Percentiles rank a stretch among this genome's conserved stretches.
Conservation (phyloP, 331 rosid species). For the Quercus phellos region DNA sequence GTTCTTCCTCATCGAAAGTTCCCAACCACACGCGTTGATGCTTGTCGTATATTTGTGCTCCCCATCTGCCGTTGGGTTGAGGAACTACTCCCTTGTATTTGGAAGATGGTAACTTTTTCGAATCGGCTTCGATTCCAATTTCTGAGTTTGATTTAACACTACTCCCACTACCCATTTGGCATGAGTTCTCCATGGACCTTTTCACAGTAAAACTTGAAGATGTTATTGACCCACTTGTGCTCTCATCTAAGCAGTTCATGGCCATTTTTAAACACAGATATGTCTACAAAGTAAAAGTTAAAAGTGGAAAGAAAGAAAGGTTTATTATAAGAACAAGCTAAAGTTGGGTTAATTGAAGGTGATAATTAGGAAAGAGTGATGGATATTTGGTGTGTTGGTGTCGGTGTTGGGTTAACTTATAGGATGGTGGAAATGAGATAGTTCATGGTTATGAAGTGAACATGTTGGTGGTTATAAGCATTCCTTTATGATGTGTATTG, state of each 20-base stretch:
- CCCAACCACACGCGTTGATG: constrained; percentile 31
- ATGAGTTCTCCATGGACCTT: neutral
- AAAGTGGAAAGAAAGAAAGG: too few species aligned
- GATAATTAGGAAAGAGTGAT: too few species aligned
- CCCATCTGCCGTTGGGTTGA: constrained; percentile 33
- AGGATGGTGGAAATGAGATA: neutral
- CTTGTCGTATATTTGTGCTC: constrained; percentile 31
- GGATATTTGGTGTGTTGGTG: neutral
- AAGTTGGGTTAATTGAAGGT: neutral
- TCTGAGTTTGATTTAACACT: neutral
- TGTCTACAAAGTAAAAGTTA: neutral
- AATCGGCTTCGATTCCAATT: neutral
- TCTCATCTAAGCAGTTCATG: neutral
- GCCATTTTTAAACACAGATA: neutral
- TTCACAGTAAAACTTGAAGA: neutral
- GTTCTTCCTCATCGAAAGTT: constrained; percentile 21
- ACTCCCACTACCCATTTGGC: neutral
- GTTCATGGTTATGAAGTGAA: neutral
- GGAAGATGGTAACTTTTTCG: constrained; percentile 21
- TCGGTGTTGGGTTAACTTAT: neutral
- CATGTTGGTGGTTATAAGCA: neutral
- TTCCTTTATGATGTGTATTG: neutral
- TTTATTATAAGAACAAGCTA: neutral
- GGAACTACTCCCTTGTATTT: constrained; percentile 30
- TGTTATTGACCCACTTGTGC: neutral